Evolutionary conservation across 2,329 filamentous ascomycete species (phyloP).

Genomic region (Calycina herbarum): DNA sequence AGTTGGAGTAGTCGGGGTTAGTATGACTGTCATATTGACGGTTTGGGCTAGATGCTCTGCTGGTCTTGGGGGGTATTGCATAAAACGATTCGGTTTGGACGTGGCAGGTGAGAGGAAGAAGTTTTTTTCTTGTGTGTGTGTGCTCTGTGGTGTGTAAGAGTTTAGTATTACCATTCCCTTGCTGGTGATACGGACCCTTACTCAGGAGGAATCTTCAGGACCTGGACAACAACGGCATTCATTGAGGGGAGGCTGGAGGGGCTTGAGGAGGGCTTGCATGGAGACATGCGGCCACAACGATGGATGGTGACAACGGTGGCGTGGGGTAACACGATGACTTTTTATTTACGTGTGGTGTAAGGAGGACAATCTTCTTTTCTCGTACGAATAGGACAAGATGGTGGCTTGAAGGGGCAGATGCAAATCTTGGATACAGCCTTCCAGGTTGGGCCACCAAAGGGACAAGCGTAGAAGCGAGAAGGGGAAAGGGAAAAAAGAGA

Average conservation of each 20-base stretch:
- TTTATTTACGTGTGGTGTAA: background rate
- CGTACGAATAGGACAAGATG: constrained; percentile 2
- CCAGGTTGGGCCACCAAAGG: background rate
- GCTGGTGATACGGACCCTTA: background rate
- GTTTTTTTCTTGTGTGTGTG: background rate
- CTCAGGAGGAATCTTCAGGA: background rate
- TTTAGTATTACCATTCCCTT: constrained; percentile 1
- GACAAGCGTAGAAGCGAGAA: background rate
- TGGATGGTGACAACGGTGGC: constrained; percentile 13
- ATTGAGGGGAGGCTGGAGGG: background rate
- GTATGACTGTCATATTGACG: constrained; percentile 3
- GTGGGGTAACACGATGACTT: constrained; percentile 14
- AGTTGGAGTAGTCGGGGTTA: background rate
- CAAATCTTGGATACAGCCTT: background rate
- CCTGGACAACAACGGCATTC: background rate
- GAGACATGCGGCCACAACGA: constrained; percentile 1
- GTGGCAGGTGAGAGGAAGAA: background rate
- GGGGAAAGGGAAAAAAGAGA: background rate
- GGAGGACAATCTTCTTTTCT: background rate
- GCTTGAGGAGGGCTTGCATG: constrained; percentile 8
- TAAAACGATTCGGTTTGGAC: background rate
- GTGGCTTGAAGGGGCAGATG: background rate
- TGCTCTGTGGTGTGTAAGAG: background rate
- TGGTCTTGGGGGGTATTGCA: background rate
- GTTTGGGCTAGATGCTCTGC: constrained; percentile 6